A percentile compares a stretch with the other conserved stretches of the same genome.
phyloP scores from a whole-genome alignment of 306 rosid species.

The Canavalia gladiata region DNA sequence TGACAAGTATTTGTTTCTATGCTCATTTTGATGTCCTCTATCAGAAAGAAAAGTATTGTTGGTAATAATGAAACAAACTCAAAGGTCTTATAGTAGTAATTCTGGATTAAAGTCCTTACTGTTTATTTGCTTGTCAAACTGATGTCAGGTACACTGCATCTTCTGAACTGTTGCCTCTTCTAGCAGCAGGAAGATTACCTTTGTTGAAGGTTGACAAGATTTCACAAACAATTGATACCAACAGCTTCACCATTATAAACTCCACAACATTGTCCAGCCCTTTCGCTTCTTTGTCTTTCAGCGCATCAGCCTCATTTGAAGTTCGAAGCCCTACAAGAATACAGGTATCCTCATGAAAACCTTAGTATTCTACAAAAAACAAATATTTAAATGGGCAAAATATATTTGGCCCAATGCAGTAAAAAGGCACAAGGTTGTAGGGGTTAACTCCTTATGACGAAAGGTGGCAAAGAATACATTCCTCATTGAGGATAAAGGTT shows the following conservation, averaged over 20 bases:
- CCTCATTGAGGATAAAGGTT: background rate
- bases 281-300: constrained; percentile 72
- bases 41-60: constrained; percentile 2
- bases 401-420: background rate
- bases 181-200: constrained; percentile 83
- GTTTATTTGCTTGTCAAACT: constrained; percentile 36
- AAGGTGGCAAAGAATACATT: background rate
- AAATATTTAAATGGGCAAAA: background rate
- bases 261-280: constrained; percentile 77
- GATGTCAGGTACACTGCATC: constrained; percentile 87
- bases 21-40: constrained; percentile 34
- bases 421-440: background rate
- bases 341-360: constrained; percentile 69
- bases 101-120: background rate
- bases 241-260: constrained; percentile 66
- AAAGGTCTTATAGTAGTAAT: background rate
- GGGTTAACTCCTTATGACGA: background rate
- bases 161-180: constrained; percentile 91
- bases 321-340: constrained; percentile 88
- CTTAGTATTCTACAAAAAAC: constrained; percentile 12
- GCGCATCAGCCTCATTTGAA: constrained; percentile 92
- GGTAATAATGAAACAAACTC: constrained; percentile 22
- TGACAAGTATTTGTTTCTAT: constrained; percentile 17
- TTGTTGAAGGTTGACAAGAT: constrained; percentile 82
- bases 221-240: constrained; percentile 73